A percentile compares a stretch with the other conserved stretches of the same genome.
These are phyloP conservation scores for Aristolochia contorta DNA, from an alignment of 164 flowering plant genomes.

Conservation along the genomic window DNA sequence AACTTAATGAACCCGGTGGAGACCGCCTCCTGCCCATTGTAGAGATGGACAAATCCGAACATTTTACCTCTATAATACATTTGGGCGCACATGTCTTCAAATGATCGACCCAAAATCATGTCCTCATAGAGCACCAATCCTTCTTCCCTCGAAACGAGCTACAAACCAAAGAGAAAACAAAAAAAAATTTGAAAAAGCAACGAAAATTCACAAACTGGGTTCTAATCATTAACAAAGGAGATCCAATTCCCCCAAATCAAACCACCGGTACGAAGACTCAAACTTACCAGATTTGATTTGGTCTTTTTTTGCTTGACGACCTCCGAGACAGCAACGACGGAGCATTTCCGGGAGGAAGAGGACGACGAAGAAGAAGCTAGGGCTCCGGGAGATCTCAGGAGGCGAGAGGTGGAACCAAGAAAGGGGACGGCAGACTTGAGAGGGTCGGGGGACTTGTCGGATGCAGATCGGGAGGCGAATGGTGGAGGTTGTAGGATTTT, in stretches of 20 bases:
- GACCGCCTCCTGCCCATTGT: conserved; percentile 91
- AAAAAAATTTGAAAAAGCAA: too few species aligned
- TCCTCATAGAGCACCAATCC: conserved; percentile 71
- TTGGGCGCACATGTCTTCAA: conserved; percentile 98
- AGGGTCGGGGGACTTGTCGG: conserved; percentile 18
- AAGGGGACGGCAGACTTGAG: conserved; percentile 18
- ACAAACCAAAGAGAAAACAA: conserved; percentile 13
- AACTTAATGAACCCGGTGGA: conserved; percentile 92
- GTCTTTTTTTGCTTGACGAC: conserved; percentile 59
- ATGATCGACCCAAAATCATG: conserved; percentile 71
- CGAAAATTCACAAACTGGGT: background rate
- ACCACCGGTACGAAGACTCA: background rate
- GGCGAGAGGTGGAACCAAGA: conserved; percentile 18
- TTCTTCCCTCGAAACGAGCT: conserved; percentile 78
- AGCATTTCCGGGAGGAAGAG: conserved; percentile 17
- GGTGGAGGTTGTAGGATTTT: conserved; percentile 21
- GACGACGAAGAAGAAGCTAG: conserved; percentile 8
- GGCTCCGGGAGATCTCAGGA: conserved; percentile 8
- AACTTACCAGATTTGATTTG: conserved; percentile 17
- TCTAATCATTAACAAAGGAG: too few species aligned
- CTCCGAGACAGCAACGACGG: conserved; percentile 48
- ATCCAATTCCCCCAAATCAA: background rate
- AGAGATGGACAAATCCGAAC: conserved; percentile 93
- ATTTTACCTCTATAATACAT: conserved; percentile 96
- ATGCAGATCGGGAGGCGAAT: conserved; percentile 22